phyloP scores from a whole-genome alignment of 768 basidiomycete genomes.

The Rhodosporidiobolus odoratus region DNA sequence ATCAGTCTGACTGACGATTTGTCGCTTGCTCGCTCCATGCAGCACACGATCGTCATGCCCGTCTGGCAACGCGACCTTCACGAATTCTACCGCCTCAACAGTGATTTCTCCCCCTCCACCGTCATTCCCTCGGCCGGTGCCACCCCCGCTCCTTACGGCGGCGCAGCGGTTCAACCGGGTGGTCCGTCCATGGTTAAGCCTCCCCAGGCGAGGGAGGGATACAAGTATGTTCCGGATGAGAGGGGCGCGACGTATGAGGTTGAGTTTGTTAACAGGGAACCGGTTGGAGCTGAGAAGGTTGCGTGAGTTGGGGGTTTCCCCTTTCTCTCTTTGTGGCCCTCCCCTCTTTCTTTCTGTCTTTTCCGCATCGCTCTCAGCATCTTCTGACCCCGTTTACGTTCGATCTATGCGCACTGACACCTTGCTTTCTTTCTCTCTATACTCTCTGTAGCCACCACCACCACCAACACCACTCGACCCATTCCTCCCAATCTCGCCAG shows the following conservation, averaged over 20 bases:
- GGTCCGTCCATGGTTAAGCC: background rate
- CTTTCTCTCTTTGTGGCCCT: background rate
- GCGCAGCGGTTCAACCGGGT: background rate
- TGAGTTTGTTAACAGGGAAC: constrained; percentile 27
- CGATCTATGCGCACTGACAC: no score
- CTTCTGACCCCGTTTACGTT: no score
- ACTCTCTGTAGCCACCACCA: background rate
- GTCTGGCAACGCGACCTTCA: constrained; percentile 34
- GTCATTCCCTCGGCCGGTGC: background rate
- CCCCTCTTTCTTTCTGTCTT: no score
- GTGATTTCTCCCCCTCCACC: constrained; percentile 18
- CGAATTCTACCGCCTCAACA: constrained; percentile 23
- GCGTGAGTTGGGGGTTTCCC: background rate
- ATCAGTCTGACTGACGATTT: background rate
- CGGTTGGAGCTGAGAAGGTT: background rate
- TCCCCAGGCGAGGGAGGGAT: constrained; percentile 7
- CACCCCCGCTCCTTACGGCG: constrained; percentile 11
- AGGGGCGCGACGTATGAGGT: constrained; percentile 16
- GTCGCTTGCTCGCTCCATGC: no score
- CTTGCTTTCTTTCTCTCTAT: no score
- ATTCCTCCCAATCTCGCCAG: background rate
- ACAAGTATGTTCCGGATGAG: constrained; percentile 16
- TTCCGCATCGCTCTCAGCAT: no score
- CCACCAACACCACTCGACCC: background rate
- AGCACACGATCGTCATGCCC: constrained; percentile 28